These are phyloP conservation scores for Sordaria brevicollis DNA, from an alignment of 495 filamentous ascomycete species.

Conservation along the genomic window DNA sequence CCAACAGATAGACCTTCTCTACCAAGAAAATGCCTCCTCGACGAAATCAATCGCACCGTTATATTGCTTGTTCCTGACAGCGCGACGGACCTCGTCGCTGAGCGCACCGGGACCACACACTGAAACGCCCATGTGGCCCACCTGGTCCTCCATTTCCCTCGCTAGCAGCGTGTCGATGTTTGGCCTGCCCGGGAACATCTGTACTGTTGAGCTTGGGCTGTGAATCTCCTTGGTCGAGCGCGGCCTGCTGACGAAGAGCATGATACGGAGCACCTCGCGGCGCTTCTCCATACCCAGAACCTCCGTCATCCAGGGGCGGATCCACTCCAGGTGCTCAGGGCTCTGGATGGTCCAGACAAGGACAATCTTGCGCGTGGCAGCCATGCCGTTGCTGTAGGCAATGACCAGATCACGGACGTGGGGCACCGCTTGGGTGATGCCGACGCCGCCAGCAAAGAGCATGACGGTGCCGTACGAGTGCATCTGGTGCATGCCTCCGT, in stretches of 20 bases:
- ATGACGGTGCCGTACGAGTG: conserved; percentile 77
- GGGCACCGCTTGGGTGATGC: conserved; percentile 80
- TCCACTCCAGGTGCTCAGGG: conserved; percentile 86
- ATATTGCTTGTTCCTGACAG: conserved; percentile 55
- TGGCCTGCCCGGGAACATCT: conserved; percentile 67
- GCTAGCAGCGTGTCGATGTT: conserved; percentile 62
- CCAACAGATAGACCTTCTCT: conserved; percentile 10
- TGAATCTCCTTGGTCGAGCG: conserved; percentile 70
- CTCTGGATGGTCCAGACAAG: conserved; percentile 87
- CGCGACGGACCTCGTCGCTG: conserved; percentile 73
- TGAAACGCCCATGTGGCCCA: conserved; percentile 75
- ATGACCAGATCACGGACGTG: conserved; percentile 65
- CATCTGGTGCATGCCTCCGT: conserved; percentile 56
- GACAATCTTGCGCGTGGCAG: conserved; percentile 68
- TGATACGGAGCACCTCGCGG: conserved; percentile 70
- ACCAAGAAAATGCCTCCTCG: conserved; percentile 93
- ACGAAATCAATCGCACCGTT: conserved; percentile 72
- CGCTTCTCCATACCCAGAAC: conserved; percentile 77
- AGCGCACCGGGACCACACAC: conserved; percentile 87
- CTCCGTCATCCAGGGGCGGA: conserved; percentile 89
- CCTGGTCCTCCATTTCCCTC: conserved; percentile 62
- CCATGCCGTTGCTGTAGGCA: conserved; percentile 56
- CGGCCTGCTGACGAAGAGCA: conserved; percentile 85
- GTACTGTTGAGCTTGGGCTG: conserved; percentile 68
- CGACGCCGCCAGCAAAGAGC: conserved; percentile 78